phyloP scores from a whole-genome alignment of 1,139 yeast species.

The Debaryomycetaceae sp. region DNA sequence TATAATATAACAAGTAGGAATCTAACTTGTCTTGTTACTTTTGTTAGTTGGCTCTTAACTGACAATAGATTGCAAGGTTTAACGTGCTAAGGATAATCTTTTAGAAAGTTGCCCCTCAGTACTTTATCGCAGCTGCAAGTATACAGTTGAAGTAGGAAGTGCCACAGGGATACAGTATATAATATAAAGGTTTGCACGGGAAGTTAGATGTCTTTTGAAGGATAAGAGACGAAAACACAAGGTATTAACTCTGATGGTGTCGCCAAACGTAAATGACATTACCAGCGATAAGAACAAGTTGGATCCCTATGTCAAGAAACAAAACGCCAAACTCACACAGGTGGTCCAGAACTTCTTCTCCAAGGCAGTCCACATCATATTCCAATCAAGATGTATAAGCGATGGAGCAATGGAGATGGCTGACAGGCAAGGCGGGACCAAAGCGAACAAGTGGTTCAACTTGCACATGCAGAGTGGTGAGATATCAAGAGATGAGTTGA shows the following conservation, averaged over 20 bases:
- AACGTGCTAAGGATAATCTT: background rate
- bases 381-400: slow-evolving; percentile 15
- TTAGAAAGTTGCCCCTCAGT: background rate
- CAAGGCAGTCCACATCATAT: slow-evolving; percentile 61
- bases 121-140: background rate
- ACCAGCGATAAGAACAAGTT: slow-evolving; percentile 10
- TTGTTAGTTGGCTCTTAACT: background rate
- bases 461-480: slow-evolving; percentile 51
- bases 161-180: background rate
- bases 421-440: slow-evolving; percentile 8
- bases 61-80: background rate
- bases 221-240: background rate
- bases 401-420: slow-evolving; percentile 7
- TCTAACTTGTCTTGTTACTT: background rate
- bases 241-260: background rate
- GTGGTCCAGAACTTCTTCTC: slow-evolving; percentile 66
- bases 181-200: background rate
- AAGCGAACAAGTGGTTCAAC: slow-evolving; percentile 65
- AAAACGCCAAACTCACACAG: slow-evolving; percentile 35
- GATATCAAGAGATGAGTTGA: slow-evolving; percentile 51
- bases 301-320: slow-evolving; percentile 22
- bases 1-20: background rate
- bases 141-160: background rate
- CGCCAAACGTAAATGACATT: slow-evolving; percentile 3
- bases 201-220: background rate